phyloP scores from a whole-genome alignment of 2,329 filamentous ascomycete genomes.

The Huntiella decipiens region DNA sequence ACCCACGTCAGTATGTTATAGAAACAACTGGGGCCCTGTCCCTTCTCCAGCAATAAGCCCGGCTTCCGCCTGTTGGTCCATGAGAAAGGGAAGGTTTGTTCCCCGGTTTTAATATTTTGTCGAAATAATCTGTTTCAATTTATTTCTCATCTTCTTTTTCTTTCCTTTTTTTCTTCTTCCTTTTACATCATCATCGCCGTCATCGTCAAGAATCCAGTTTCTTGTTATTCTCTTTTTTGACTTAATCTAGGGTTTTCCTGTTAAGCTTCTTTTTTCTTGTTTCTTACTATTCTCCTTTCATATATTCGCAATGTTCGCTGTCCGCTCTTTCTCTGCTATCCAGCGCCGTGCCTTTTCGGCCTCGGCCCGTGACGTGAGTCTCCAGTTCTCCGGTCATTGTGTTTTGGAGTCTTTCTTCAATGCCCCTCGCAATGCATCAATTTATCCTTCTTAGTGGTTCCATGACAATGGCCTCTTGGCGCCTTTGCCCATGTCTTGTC shows the following conservation, averaged over 20 bases:
- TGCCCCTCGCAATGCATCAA: not conserved
- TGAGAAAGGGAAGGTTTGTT: too few species aligned
- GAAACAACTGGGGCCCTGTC: not conserved
- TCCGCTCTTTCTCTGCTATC: slow-evolving; percentile 29
- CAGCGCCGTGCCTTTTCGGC: slow-evolving; percentile 69
- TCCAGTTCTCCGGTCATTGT: not conserved
- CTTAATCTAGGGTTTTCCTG: not conserved
- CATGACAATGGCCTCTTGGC: not conserved
- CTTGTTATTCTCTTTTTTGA: slow-evolving; percentile 3
- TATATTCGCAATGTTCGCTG: slow-evolving; percentile 48
- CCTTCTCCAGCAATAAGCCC: not conserved
- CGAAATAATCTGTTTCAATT: not conserved
- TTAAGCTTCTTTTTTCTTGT: slow-evolving; percentile 12
- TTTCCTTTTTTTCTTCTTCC: slow-evolving; percentile 1
- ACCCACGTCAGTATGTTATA: too few species aligned
- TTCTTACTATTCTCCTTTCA: slow-evolving; percentile 11
- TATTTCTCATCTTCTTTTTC: not conserved
- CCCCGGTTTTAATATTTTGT: too few species aligned
- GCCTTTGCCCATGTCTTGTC: not conserved
- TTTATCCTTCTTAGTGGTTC: not conserved
- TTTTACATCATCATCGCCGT: slow-evolving; percentile 1
- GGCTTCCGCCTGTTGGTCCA: not conserved
- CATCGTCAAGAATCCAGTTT: slow-evolving; percentile 8
- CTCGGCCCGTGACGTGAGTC: slow-evolving; percentile 50
- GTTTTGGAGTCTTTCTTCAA: not conserved